Evolutionary conservation across 2,329 filamentous ascomycete genomes (phyloP).

Genomic region (Coniochaeta sp.): DNA sequence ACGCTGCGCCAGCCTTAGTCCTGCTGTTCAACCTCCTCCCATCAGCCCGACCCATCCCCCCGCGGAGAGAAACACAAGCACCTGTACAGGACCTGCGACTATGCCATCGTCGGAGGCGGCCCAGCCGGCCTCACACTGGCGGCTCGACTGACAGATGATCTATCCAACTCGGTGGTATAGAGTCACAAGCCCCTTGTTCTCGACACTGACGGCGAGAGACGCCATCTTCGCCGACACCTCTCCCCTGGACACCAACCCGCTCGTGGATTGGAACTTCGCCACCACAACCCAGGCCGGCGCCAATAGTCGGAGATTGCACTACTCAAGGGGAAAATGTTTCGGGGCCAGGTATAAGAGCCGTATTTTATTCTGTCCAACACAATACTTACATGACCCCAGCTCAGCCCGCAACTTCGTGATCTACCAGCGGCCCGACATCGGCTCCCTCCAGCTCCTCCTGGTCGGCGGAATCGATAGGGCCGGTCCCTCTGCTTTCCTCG

Average conservation of each 20-base stretch:
- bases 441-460: constrained; percentile 21
- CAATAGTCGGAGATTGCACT: constrained; percentile 22
- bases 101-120: constrained; percentile 28
- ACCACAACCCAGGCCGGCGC: constrained; percentile 17
- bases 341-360: constrained; percentile 15
- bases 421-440: constrained; percentile 18
- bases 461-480: constrained; percentile 26
- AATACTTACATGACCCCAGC: neutral
- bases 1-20: neutral
- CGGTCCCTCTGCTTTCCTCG: constrained; percentile 11
- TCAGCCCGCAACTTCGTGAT: constrained; percentile 21
- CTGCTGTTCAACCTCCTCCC: neutral
- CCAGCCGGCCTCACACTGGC: constrained; percentile 28
- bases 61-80: neutral
- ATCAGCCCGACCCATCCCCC: neutral
- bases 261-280: constrained; percentile 23
- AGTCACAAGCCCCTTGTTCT: constrained; percentile 13
- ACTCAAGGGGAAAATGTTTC: constrained; percentile 27
- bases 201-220: constrained; percentile 10
- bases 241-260: constrained; percentile 8
- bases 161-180: constrained; percentile 25
- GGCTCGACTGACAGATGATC: constrained; percentile 22
- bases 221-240: constrained; percentile 11
- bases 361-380: neutral
- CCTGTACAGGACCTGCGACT: constrained; percentile 1